Conservation (phyloP, 2,329 filamentous ascomycete genomes). For the Trichoderma brevicompactum region DNA sequence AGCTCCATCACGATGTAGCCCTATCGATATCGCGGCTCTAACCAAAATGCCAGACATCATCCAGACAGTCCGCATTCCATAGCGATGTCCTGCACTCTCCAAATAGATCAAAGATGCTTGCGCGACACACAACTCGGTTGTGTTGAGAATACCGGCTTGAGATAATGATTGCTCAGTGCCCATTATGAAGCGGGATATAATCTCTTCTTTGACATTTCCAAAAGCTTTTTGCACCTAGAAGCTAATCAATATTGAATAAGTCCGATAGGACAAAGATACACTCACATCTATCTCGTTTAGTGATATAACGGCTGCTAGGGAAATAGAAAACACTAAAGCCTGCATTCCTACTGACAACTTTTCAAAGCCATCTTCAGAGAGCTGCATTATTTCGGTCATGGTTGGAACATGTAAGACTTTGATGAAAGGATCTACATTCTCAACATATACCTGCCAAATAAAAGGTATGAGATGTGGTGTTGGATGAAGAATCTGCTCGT, state of each 20-base stretch:
- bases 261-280: slow-evolving; percentile 29
- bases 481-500: slow-evolving; percentile 30
- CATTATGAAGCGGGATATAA: slow-evolving; percentile 31
- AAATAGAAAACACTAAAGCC: slow-evolving; percentile 38
- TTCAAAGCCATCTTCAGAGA: slow-evolving; percentile 33
- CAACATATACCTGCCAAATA: slow-evolving; percentile 39
- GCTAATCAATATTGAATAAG: slow-evolving; percentile 29
- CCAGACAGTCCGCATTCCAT: slow-evolving; percentile 34
- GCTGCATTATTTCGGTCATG: slow-evolving; percentile 31
- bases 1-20: slow-evolving; percentile 31
- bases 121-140: slow-evolving; percentile 33
- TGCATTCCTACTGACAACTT: slow-evolving; percentile 31
- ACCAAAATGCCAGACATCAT: slow-evolving; percentile 35
- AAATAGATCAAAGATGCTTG: slow-evolving; percentile 39
- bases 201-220: slow-evolving; percentile 7
- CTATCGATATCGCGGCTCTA: slow-evolving; percentile 34
- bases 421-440: slow-evolving; percentile 41
- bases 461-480: slow-evolving; percentile 39
- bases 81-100: slow-evolving; percentile 31
- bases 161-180: slow-evolving; percentile 37
- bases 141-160: slow-evolving; percentile 35
- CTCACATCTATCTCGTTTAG: slow-evolving; percentile 33
- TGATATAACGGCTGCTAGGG: slow-evolving; percentile 37
- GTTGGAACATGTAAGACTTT: slow-evolving; percentile 38
- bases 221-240: not conserved